Percentiles rank a stretch among this genome's conserved stretches.
Evolutionary conservation across 306 rosid species (phyloP).

Genomic region (Vigna mungo): DNA sequence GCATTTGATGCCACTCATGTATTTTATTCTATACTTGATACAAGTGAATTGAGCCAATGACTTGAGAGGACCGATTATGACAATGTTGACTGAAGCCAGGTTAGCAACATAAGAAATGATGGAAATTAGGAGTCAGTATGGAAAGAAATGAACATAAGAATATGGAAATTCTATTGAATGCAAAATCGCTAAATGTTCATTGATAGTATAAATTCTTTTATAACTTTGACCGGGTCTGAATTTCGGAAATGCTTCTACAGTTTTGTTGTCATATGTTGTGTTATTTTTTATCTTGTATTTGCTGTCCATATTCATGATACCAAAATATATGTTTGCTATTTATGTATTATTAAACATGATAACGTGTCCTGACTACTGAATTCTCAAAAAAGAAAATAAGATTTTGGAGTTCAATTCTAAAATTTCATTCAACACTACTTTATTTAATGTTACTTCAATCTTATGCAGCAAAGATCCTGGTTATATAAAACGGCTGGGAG

Average conservation of each 20-base stretch:
- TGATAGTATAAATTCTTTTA: slow-evolving; percentile 4
- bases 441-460: slow-evolving; percentile 44
- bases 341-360: background rate
- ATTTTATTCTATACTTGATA: too few relatives aligned
- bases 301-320: slow-evolving; percentile 20
- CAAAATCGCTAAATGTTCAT: background rate
- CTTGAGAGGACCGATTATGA: background rate
- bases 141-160: slow-evolving; percentile 4
- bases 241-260: slow-evolving; percentile 5
- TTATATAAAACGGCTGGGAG: slow-evolving; percentile 74
- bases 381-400: background rate
- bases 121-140: background rate
- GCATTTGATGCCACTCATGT: background rate
- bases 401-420: slow-evolving; percentile 25
- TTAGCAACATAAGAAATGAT: background rate
- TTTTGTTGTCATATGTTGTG: slow-evolving; percentile 19
- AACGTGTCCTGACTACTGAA: slow-evolving; percentile 10
- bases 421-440: background rate
- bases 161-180: background rate
- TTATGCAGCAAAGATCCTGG: slow-evolving; percentile 90
- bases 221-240: background rate
- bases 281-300: background rate
- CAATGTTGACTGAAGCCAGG: background rate
- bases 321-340: slow-evolving; percentile 12
- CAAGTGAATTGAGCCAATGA: background rate